phyloP scores from a whole-genome alignment of 208 protist genomes.

The Porcisia hertigi region DNA sequence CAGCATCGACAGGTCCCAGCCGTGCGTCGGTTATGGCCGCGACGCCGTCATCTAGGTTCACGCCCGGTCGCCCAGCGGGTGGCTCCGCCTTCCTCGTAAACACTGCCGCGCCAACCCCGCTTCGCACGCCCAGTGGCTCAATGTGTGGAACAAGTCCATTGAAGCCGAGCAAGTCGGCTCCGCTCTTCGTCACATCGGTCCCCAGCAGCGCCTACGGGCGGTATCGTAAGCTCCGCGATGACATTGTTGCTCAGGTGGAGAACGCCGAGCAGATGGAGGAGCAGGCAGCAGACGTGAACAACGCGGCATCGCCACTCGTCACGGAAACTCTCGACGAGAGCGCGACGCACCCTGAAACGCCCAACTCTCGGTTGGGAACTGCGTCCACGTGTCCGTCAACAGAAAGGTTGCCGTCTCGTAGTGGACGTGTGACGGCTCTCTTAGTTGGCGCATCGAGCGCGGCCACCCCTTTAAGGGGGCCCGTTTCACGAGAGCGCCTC shows the following conservation, averaged over 20 bases:
- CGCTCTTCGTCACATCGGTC: conserved; percentile 28
- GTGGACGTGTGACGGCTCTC: conserved; percentile 18
- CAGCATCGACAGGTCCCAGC: not conserved
- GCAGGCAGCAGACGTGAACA: not conserved
- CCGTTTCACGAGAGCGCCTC: not conserved
- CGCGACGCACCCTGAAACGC: not conserved
- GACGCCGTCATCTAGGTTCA: not conserved
- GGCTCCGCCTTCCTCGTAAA: not conserved
- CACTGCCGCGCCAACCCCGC: not conserved
- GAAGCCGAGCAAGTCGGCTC: conserved; percentile 24
- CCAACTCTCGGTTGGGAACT: not conserved
- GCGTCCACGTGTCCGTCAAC: not conserved
- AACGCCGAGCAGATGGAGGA: conserved; percentile 17
- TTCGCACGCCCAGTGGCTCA: not conserved
- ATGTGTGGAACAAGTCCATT: not conserved
- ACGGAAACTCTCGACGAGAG: not conserved
- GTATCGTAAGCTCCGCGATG: conserved; percentile 20
- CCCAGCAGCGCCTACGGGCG: conserved; percentile 23
- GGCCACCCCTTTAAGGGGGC: not conserved
- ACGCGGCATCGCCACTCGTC: not conserved
- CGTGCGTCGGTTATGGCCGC: not conserved
- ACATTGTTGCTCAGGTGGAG: conserved; percentile 18
- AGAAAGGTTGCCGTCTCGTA: not conserved
- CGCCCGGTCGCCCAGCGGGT: not conserved
- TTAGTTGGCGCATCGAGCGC: conserved; percentile 9